phyloP scores from a whole-genome alignment of 108 stramenopile species.

The Nitzschia sp. region DNA sequence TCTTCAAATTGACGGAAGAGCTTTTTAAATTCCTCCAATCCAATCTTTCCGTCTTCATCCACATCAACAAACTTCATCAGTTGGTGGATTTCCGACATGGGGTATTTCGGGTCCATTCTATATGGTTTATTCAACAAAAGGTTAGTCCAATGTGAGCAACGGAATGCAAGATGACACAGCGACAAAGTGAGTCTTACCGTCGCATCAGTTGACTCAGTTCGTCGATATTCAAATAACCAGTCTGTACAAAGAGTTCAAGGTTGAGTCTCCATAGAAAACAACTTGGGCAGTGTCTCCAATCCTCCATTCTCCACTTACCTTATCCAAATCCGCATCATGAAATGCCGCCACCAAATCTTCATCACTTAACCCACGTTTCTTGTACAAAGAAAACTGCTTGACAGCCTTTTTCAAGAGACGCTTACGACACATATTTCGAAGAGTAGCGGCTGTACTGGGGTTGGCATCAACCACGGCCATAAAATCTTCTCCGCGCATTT shows the following conservation, averaged over 20 bases:
- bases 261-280: too few species aligned
- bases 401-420: slow-evolving; percentile 66
- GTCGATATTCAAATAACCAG: slow-evolving; percentile 53
- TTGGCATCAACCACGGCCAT: slow-evolving; percentile 54
- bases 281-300: too few species aligned
- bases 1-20: slow-evolving; percentile 58
- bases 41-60: slow-evolving; percentile 61
- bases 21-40: slow-evolving; percentile 47
- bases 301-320: slow-evolving; percentile 4
- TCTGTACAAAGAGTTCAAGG: slow-evolving; percentile 4
- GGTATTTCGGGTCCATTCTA: slow-evolving; percentile 46
- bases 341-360: slow-evolving; percentile 64
- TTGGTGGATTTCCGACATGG: slow-evolving; percentile 54
- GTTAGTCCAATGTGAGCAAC: not conserved
- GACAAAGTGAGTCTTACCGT: too few species aligned
- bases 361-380: slow-evolving; percentile 53
- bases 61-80: slow-evolving; percentile 64
- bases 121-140: not conserved
- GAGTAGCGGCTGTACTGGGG: slow-evolving; percentile 46
- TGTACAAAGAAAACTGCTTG: slow-evolving; percentile 52
- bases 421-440: slow-evolving; percentile 64
- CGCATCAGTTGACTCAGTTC: slow-evolving; percentile 56
- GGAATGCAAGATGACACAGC: too few species aligned
- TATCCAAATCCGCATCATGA: slow-evolving; percentile 57
- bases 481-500: slow-evolving; percentile 68